These are phyloP conservation scores for Lizanozyma gosingica DNA, from an alignment of 1,139 yeast genomes.

Conservation along the genomic window DNA sequence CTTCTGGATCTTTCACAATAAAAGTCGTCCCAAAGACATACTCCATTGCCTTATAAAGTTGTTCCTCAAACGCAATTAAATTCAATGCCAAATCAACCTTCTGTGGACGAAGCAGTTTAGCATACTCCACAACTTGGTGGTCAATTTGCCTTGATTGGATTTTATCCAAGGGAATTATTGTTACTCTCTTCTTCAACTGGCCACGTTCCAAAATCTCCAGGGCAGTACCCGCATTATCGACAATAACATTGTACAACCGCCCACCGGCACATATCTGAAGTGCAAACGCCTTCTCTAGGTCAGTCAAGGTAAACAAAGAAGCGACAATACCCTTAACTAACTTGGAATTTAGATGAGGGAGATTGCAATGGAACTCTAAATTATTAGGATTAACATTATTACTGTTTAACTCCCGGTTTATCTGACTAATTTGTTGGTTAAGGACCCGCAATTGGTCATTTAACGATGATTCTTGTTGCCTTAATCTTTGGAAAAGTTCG, in stretches of 20 bases:
- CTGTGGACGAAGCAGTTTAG: conserved; percentile 67
- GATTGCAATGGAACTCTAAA: conserved; percentile 8
- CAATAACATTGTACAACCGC: conserved; percentile 80
- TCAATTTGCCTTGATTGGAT: conserved; percentile 52
- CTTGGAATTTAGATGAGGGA: conserved; percentile 45
- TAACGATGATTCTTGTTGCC: conserved; percentile 28
- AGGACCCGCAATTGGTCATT: conserved; percentile 10
- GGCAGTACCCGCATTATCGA: conserved; percentile 80
- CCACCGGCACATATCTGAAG: conserved; percentile 95
- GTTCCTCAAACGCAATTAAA: conserved; percentile 63
- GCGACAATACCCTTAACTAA: conserved; percentile 88
- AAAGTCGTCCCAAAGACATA: conserved; percentile 85
- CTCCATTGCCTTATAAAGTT: conserved; percentile 76
- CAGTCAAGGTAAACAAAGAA: conserved; percentile 62
- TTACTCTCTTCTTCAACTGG: conserved; percentile 69
- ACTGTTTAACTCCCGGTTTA: not conserved
- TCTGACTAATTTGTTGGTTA: not conserved
- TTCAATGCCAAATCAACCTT: conserved; percentile 84
- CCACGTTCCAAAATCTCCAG: conserved; percentile 75
- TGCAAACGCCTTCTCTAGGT: conserved; percentile 64
- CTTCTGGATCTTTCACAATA: conserved; percentile 76
- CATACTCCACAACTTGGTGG: conserved; percentile 38
- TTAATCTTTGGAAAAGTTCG: conserved; percentile 35
- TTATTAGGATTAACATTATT: not conserved
- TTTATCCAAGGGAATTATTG: conserved; percentile 87